These are phyloP conservation scores for Magnaporthales sp. DNA, from an alignment of 2,329 filamentous ascomycete genomes.

Conservation along the genomic window DNA sequence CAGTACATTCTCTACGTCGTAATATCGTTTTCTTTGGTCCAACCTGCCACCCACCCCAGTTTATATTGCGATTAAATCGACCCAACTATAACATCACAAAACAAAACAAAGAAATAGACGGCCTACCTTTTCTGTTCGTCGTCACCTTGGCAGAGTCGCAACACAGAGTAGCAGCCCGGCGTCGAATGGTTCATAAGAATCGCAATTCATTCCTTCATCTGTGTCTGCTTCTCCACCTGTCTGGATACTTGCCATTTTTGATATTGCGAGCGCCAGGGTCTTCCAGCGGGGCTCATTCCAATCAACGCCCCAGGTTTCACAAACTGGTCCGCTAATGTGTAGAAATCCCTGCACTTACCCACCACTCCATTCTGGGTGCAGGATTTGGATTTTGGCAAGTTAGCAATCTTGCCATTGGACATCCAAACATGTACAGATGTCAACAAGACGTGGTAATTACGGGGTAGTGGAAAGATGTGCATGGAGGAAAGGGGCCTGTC, in stretches of 20 bases:
- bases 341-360: neutral
- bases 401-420: neutral
- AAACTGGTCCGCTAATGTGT: neutral
- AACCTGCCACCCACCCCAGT: neutral
- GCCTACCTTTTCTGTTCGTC: neutral
- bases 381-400: neutral
- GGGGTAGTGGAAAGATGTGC: neutral
- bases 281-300: conserved; percentile 4
- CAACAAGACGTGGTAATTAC: neutral
- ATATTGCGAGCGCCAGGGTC: conserved; percentile 1
- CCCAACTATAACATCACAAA: no score
- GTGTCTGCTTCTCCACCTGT: neutral
- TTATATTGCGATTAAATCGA: neutral
- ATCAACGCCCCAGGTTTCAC: conserved; percentile 5
- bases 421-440: no score
- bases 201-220: neutral
- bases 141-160: neutral
- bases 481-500: neutral
- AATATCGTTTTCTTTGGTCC: neutral
- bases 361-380: neutral
- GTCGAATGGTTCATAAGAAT: neutral
- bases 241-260: neutral
- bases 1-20: no score
- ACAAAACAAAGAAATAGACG: neutral
- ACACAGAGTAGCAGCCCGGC: no score